phyloP scores from a whole-genome alignment of 192 early-diverging fungal genomes.

The Backusella macrospora region DNA sequence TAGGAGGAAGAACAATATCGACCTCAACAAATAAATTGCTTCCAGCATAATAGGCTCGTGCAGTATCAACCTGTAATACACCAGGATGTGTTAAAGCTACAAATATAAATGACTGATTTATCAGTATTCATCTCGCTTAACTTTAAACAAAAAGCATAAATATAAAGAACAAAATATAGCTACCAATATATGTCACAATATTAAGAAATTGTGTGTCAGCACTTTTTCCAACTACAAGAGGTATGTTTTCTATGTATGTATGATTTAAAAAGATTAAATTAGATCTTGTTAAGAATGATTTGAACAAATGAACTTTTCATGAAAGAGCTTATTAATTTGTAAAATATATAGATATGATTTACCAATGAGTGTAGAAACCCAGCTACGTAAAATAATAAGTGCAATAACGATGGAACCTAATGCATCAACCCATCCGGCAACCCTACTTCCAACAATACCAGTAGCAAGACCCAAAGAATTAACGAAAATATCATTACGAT shows the following conservation, averaged over 20 bases:
- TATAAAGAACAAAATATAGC: not conserved
- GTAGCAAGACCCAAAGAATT: slow-evolving; percentile 73
- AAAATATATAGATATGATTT: not conserved
- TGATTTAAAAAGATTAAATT: not conserved
- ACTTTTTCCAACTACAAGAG: slow-evolving; percentile 79
- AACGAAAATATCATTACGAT: slow-evolving; percentile 75
- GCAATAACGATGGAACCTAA: slow-evolving; percentile 70
- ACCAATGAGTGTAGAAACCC: slow-evolving; percentile 65
- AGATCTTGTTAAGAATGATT: not conserved
- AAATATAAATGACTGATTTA: not conserved
- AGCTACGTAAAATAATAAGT: slow-evolving; percentile 68
- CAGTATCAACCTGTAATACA: slow-evolving; percentile 74
- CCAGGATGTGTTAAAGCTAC: slow-evolving; percentile 71
- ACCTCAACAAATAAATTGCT: slow-evolving; percentile 92
- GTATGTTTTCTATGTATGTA: slow-evolving; percentile 62
- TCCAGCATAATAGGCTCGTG: slow-evolving; percentile 87
- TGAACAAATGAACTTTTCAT: not conserved
- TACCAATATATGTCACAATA: slow-evolving; percentile 80
- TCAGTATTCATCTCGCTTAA: not conserved
- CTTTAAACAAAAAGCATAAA: not conserved
- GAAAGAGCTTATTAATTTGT: not conserved
- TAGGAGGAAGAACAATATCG: slow-evolving; percentile 90
- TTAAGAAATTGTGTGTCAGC: slow-evolving; percentile 82
- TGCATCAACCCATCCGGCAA: slow-evolving; percentile 74
- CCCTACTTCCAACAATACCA: slow-evolving; percentile 60